Percentiles rank a stretch among this genome's conserved stretches.
Evolutionary conservation across 2,329 filamentous ascomycete genomes (phyloP).

Genomic region (Fusarium ambrosium): DNA sequence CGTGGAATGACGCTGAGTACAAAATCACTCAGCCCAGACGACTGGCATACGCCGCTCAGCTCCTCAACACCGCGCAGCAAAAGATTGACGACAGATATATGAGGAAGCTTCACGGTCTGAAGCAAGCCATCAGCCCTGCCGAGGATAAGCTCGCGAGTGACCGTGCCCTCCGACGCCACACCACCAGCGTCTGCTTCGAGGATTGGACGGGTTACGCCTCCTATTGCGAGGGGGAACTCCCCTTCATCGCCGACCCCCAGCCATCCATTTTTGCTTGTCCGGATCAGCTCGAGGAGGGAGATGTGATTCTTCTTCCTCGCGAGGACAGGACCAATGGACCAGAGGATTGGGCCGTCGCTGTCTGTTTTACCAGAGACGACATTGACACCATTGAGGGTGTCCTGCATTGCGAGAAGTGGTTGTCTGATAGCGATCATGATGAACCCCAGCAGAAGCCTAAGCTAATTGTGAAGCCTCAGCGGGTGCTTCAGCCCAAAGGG

Average conservation of each 20-base stretch:
- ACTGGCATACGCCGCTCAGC: conserved; percentile 8
- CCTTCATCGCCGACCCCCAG: conserved; percentile 7
- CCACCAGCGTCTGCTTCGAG: conserved; percentile 33
- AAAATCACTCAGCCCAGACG: not conserved
- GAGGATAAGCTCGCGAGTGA: conserved; percentile 22
- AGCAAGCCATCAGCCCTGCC: conserved; percentile 13
- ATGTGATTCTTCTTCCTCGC: conserved; percentile 37
- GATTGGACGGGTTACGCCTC: conserved; percentile 37
- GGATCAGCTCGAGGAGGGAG: conserved; percentile 32
- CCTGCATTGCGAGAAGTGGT: conserved; percentile 13
- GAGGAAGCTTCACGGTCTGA: conserved; percentile 29
- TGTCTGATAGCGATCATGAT: not conserved
- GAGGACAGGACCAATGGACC: not conserved
- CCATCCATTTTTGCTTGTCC: conserved; percentile 31
- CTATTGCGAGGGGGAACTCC: conserved; percentile 7
- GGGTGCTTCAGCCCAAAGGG: not conserved
- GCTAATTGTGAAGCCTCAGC: not conserved
- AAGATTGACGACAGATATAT: conserved; percentile 17
- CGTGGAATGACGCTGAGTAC: not conserved
- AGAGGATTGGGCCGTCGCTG: conserved; percentile 28
- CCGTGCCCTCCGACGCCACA: conserved; percentile 23
- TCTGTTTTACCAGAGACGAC: conserved; percentile 27
- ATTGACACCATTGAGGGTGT: conserved; percentile 6
- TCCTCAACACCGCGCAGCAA: conserved; percentile 10
- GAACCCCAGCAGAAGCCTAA: not conserved